Evolutionary conservation across 805 yeast species (phyloP).

Genomic region (Suhomyces canberraensis): DNA sequence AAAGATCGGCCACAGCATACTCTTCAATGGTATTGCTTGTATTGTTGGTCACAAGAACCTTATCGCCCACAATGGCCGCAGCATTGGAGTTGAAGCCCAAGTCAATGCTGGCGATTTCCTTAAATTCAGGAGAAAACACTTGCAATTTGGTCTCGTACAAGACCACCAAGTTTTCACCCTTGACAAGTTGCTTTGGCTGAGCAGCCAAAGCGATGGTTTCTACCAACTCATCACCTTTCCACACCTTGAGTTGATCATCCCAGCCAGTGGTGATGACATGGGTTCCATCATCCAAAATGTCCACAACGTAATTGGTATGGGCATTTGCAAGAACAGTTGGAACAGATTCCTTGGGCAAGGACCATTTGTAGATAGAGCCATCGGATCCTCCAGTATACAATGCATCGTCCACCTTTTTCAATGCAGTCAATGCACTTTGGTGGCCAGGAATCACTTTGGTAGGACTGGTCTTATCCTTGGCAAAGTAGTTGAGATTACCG

Average conservation of each 20-base stretch:
- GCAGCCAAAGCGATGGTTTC: slow-evolving; percentile 14
- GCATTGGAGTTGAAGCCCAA: slow-evolving; percentile 23
- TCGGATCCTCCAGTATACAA: slow-evolving; percentile 75
- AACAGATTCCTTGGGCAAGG: slow-evolving; percentile 18
- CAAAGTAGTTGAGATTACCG: slow-evolving; percentile 68
- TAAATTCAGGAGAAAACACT: slow-evolving; percentile 14
- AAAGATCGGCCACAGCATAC: slow-evolving; percentile 17
- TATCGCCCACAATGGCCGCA: slow-evolving; percentile 20
- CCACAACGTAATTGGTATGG: slow-evolving; percentile 69
- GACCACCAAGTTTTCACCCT: slow-evolving; percentile 27
- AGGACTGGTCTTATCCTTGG: slow-evolving; percentile 34
- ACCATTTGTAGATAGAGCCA: slow-evolving; percentile 71
- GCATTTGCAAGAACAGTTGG: slow-evolving; percentile 31
- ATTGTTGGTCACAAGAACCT: slow-evolving; percentile 31
- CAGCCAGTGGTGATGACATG: slow-evolving; percentile 63
- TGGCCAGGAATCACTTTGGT: slow-evolving; percentile 62
- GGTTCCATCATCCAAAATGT: slow-evolving; percentile 32
- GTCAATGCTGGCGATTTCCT: slow-evolving; percentile 13
- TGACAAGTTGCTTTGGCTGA: slow-evolving; percentile 36
- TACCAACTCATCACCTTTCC: slow-evolving; percentile 20
- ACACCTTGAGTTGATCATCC: slow-evolving; percentile 72
- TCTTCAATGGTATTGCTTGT: slow-evolving; percentile 29
- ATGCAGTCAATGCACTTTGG: slow-evolving; percentile 74
- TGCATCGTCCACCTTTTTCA: slow-evolving; percentile 27
- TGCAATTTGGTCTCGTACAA: slow-evolving; percentile 31